Evolutionary conservation across 2,329 filamentous ascomycete genomes (phyloP).

Genomic region (Phialemoniopsis sp.): DNA sequence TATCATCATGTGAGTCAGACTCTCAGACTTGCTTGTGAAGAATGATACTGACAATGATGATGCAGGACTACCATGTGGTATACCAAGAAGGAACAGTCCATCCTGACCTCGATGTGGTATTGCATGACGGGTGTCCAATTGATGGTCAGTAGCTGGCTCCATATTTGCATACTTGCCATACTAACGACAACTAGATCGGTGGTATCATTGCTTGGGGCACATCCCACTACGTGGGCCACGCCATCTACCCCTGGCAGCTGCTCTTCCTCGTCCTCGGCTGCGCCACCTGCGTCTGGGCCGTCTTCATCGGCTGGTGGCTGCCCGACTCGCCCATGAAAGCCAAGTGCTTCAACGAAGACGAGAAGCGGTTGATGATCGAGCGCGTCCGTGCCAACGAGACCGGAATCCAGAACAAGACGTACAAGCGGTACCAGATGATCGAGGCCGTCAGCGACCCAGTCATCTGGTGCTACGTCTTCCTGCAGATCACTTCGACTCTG

Average conservation of each 20-base stretch:
- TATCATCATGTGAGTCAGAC: no score
- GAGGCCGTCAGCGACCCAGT: slow-evolving; percentile 29
- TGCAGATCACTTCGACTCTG: slow-evolving; percentile 18
- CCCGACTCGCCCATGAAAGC: slow-evolving; percentile 48
- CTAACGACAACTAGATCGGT: no score
- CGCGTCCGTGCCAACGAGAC: slow-evolving; percentile 31
- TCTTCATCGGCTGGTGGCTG: slow-evolving; percentile 32
- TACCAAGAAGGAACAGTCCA: slow-evolving; percentile 31
- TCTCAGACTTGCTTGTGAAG: slow-evolving; percentile 11
- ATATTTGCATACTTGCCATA: no score
- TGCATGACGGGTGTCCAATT: no score
- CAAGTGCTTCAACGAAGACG: slow-evolving; percentile 37
- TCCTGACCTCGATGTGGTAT: slow-evolving; percentile 15
- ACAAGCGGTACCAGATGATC: slow-evolving; percentile 29
- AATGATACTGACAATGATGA: neutral
- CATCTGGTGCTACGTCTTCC: slow-evolving; percentile 19
- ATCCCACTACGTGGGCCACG: slow-evolving; percentile 20
- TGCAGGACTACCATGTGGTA: slow-evolving; percentile 29
- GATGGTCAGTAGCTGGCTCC: no score
- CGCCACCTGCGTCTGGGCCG: slow-evolving; percentile 25
- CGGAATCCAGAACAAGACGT: slow-evolving; percentile 27
- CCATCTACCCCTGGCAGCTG: slow-evolving; percentile 31
- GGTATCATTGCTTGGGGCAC: slow-evolving; percentile 32
- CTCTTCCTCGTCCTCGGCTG: slow-evolving; percentile 36
- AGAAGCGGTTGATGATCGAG: slow-evolving; percentile 30